Conservation (phyloP, 176 grass and related monocot species). For the Oryza officinalis region DNA sequence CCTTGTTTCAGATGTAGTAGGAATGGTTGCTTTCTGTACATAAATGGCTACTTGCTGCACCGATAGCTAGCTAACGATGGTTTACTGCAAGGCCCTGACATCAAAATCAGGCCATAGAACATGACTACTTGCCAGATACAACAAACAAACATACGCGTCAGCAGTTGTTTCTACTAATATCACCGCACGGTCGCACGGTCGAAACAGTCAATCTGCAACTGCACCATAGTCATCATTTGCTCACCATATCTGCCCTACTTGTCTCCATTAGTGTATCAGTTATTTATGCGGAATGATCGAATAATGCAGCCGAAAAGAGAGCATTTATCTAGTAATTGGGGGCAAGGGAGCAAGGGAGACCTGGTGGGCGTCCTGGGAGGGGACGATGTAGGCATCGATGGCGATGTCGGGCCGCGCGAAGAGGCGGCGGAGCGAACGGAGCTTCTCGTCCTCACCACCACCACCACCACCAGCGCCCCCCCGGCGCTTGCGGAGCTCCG, state of each 20-base stretch:
- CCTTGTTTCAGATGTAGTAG: not conserved
- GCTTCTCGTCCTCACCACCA: constrained; percentile 64
- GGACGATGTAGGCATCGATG: constrained; percentile 91
- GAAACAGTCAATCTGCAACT: not conserved
- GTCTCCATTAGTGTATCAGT: not conserved
- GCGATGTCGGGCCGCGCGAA: constrained; percentile 68
- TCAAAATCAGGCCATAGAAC: not conserved
- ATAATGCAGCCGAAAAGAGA: too few relatives aligned
- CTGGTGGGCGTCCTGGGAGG: constrained; percentile 97
- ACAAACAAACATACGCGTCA: not conserved
- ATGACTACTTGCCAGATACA: not conserved
- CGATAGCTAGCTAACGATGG: not conserved
- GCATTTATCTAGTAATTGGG: too few relatives aligned
- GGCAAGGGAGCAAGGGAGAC: constrained; percentile 10
- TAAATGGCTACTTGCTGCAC: not conserved
- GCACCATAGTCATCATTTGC: not conserved
- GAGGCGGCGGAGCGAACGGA: constrained; percentile 60
- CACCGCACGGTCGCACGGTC: not conserved
- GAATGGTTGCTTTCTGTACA: not conserved
- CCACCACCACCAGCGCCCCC: not conserved
- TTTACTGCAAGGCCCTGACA: not conserved
- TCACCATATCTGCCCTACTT: not conserved
- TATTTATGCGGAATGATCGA: too few relatives aligned
- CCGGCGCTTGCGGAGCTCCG: constrained; percentile 72
- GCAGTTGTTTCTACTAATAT: not conserved